These are phyloP conservation scores for Candida sp. DNA, from an alignment of 1,139 yeast species.

Conservation along the genomic window DNA sequence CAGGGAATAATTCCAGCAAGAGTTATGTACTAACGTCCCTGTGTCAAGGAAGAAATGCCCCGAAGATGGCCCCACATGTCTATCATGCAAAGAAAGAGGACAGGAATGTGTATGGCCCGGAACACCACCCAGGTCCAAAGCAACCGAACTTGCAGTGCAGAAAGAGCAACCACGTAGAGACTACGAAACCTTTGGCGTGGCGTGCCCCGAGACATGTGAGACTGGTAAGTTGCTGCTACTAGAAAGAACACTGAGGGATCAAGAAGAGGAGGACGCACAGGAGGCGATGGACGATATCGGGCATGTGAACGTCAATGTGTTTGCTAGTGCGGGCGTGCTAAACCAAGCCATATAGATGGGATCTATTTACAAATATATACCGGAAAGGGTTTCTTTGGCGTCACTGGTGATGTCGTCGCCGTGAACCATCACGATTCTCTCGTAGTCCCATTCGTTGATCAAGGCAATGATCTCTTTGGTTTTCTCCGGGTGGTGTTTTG, in stretches of 20 bases:
- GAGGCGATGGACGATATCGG: constrained; percentile 15
- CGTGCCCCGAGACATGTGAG: not conserved
- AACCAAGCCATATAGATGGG: not conserved
- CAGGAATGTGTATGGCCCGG: constrained; percentile 15
- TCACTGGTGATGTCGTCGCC: constrained; percentile 44
- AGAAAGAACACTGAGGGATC: not conserved
- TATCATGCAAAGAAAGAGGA: constrained; percentile 13
- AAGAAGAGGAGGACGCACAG: constrained; percentile 4
- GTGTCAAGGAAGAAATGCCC: constrained; percentile 16
- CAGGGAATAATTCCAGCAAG: too few relatives aligned
- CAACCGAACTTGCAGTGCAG: not conserved
- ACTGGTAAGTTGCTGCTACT: not conserved
- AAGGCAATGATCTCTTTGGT: constrained; percentile 24
- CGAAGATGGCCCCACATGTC: constrained; percentile 14
- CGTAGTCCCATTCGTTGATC: constrained; percentile 42
- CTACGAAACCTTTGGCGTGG: not conserved
- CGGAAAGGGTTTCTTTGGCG: constrained; percentile 25
- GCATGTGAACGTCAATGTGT: constrained; percentile 11
- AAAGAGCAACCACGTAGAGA: not conserved
- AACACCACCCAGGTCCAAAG: not conserved
- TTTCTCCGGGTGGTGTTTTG: constrained; percentile 15
- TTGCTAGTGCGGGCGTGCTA: not conserved
- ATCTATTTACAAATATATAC: constrained; percentile 6
- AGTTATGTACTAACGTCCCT: not conserved
- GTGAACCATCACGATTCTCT: constrained; percentile 50